Conservation (phyloP, 2,329 filamentous ascomycete genomes). For the Didymella keratinophila region DNA sequence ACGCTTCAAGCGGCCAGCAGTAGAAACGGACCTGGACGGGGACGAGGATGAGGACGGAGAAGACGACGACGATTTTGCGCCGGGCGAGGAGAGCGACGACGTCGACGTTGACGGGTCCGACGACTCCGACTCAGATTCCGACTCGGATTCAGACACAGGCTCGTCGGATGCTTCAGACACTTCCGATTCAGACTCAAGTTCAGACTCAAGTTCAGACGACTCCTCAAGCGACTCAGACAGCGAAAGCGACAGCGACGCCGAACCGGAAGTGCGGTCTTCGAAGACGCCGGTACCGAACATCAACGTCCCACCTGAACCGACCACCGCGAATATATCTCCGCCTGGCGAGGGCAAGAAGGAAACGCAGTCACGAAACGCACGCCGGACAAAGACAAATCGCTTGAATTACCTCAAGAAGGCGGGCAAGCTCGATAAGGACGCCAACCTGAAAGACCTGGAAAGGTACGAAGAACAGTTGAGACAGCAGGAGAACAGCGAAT, state of each 20-base stretch:
- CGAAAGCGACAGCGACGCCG: conserved; percentile 51
- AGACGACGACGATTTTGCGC: conserved; percentile 42
- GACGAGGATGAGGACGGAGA: conserved; percentile 42
- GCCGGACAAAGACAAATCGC: conserved; percentile 59
- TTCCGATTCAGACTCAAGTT: conserved; percentile 36
- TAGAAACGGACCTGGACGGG: conserved; percentile 23
- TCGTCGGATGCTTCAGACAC: conserved; percentile 37
- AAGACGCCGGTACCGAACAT: conserved; percentile 22
- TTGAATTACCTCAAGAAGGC: conserved; percentile 62
- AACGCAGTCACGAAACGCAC: conserved; percentile 65
- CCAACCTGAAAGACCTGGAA: conserved; percentile 61
- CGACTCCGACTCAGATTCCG: conserved; percentile 24
- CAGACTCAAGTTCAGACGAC: conserved; percentile 42
- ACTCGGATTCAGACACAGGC: conserved; percentile 35
- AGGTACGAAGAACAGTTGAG: conserved; percentile 53
- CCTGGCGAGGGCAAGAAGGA: conserved; percentile 59
- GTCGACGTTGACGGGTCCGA: conserved; percentile 21
- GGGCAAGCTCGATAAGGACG: conserved; percentile 60
- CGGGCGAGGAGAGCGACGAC: conserved; percentile 26
- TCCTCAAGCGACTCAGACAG: conserved; percentile 41
- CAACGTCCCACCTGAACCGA: background rate
- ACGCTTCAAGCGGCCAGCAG: conserved; percentile 30
- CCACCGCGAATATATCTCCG: conserved; percentile 32
- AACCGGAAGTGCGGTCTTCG: conserved; percentile 35
- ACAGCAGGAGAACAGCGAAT: conserved; percentile 3